Conservation (phyloP, 2,329 filamentous ascomycete genomes). For the Achaetomium macrosporum region DNA sequence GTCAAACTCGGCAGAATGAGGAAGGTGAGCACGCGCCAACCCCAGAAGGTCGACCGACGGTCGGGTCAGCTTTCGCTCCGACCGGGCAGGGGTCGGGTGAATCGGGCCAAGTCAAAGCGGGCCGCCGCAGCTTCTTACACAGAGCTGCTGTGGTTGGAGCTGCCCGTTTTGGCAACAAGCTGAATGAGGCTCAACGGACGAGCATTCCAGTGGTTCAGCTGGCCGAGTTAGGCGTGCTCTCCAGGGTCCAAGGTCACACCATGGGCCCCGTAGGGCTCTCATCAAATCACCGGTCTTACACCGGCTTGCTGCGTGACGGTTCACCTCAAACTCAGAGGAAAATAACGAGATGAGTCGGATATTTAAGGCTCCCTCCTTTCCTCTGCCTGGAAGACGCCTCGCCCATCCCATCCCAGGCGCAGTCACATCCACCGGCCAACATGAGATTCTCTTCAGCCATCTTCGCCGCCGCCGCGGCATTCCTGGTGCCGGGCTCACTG, state of each 20-base stretch:
- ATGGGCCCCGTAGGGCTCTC: neutral
- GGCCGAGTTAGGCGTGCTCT: neutral
- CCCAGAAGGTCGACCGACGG: too few relatives aligned
- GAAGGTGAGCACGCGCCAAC: too few relatives aligned
- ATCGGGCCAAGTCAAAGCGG: too few relatives aligned
- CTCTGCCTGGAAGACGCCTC: too few relatives aligned
- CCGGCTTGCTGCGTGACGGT: neutral
- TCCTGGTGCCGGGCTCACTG: neutral
- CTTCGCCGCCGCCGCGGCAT: slow-evolving; percentile 1
- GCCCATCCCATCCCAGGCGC: too few relatives aligned
- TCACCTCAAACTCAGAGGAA: neutral
- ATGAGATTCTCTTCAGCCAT: slow-evolving; percentile 9
- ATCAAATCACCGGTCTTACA: neutral
- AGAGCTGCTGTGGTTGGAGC: neutral
- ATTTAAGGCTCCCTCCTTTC: too few relatives aligned
- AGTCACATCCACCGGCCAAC: neutral
- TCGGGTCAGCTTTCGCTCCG: too few relatives aligned
- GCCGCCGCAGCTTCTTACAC: neutral
- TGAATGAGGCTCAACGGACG: neutral
- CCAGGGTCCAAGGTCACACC: neutral
- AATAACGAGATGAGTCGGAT: too few relatives aligned
- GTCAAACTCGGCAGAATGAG: too few relatives aligned
- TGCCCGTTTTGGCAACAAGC: neutral
- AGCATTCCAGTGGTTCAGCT: neutral
- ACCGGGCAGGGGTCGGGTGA: too few relatives aligned